phyloP scores from a whole-genome alignment of 2,329 filamentous ascomycete genomes.

The Nemania sp. region DNA sequence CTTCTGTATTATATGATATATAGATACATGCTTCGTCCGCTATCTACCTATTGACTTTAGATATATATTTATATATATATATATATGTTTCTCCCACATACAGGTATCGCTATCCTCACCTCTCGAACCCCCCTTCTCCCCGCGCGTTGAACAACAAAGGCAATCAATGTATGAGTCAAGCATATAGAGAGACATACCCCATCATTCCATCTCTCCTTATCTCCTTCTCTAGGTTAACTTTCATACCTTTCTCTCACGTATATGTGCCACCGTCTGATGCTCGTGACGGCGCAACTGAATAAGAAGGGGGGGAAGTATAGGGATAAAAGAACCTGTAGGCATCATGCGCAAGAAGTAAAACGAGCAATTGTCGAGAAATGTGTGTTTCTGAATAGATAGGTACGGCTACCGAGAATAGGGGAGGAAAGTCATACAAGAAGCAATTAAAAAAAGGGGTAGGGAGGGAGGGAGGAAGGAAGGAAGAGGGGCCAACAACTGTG shows the following conservation, averaged over 20 bases:
- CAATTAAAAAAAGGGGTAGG: too few relatives aligned
- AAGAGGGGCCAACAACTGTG: too few relatives aligned
- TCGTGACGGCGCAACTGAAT: background rate
- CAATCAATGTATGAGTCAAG: too few relatives aligned
- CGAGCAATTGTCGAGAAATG: background rate
- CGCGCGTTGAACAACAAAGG: too few relatives aligned
- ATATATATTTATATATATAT: background rate
- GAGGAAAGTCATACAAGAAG: too few relatives aligned
- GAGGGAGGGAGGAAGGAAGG: too few relatives aligned
- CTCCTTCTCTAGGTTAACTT: background rate
- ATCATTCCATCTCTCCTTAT: background rate
- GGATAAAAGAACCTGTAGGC: background rate
- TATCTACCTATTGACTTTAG: background rate
- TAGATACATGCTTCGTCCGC: background rate
- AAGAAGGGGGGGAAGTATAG: background rate
- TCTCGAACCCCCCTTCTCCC: too few relatives aligned
- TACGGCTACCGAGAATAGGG: background rate
- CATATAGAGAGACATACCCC: too few relatives aligned
- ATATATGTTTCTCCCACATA: too few relatives aligned
- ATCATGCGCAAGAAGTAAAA: background rate
- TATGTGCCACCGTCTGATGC: background rate
- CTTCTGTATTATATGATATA: background rate
- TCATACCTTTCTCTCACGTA: slow-evolving; percentile 2
- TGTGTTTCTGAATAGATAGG: background rate
- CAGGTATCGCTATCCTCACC: too few relatives aligned